Percentiles rank a stretch among this genome's conserved stretches.
These are phyloP conservation scores for Lipomyces yamadae DNA, from an alignment of 805 yeast genomes.

Conservation along the genomic window DNA sequence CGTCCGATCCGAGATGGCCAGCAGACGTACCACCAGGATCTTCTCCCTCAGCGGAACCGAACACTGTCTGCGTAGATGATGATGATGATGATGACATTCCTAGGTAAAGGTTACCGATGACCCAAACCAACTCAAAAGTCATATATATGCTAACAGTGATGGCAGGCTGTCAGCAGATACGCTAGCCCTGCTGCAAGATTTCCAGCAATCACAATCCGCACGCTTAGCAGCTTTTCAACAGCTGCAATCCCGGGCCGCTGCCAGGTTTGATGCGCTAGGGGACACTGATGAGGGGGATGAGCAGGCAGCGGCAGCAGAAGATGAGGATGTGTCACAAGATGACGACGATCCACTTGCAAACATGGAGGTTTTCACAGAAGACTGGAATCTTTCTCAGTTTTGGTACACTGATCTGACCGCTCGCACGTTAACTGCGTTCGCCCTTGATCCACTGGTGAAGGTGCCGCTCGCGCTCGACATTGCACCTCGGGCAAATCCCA, in stretches of 20 bases:
- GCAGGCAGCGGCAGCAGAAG: conserved; percentile 80
- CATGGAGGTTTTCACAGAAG: conserved; percentile 82
- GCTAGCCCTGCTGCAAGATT: conserved; percentile 63
- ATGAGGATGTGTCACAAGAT: conserved; percentile 84
- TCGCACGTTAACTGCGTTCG: conserved; percentile 47
- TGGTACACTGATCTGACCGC: conserved; percentile 84
- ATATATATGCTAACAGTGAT: not conserved
- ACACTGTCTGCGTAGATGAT: not conserved
- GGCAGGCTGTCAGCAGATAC: conserved; percentile 53
- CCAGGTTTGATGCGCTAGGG: conserved; percentile 67
- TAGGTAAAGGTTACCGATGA: conserved; percentile 10
- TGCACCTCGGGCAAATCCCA: not conserved
- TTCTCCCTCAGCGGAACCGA: not conserved
- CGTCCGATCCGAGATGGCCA: not conserved
- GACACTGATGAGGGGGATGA: conserved; percentile 57
- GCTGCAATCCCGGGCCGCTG: conserved; percentile 61
- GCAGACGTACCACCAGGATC: not conserved
- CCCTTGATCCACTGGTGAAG: conserved; percentile 23
- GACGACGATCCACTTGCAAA: conserved; percentile 65
- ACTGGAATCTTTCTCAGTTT: conserved; percentile 93
- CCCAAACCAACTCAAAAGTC: too few species aligned
- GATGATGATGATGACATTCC: conserved; percentile 27
- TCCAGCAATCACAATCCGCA: conserved; percentile 64
- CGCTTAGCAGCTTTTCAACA: conserved; percentile 61
- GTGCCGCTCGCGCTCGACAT: conserved; percentile 16